Base-by-base conservation (phyloP, 495 filamentous ascomycete species). In the Penicillium samsonianum region DNA sequence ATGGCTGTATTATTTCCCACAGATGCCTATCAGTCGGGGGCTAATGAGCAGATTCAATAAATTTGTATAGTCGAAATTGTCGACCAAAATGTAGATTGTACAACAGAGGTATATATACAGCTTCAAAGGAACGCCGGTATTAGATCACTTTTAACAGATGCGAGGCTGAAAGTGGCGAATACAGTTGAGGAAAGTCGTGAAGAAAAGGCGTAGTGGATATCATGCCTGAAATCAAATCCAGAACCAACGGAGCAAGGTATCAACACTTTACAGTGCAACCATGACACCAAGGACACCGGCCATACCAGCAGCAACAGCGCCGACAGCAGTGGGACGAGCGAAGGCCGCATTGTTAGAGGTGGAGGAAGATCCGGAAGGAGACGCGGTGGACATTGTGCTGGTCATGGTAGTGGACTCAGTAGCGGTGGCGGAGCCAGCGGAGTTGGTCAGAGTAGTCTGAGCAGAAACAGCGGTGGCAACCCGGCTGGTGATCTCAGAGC, bases 221-320 rank as follows among this genome's bases (percentile, higher is more conserved):
- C 25, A 44, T 44, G 33, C 9, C 25, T 33, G 40, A 30, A 14
- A 44, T 48, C 9, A 40, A 19, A 58, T 49, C n/a, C 30, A 42
- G 23, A 46, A 55, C n/a, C 25, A 44, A 42, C n/a, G 17, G 26
- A 35, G 20, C 25, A 4, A 58, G 7, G 19, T 31, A 44, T 31
- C 31, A 41, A 45, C 12, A 22, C 17, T 62, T 68, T 74, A 77
- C 58, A 77, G 64, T 20, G 67, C 71, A 59, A 60, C 69, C 69
- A 77, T 73, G 40, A 75, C 57, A 57, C 72, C 72, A 35, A 77
- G 59, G 8, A 77, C 31, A 61, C 74, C 74, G 4, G 66, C 66
- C 23, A 71, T 42, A 53, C 60, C 63, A 17, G 57, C 64, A 38
- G 59, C 53, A 20, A 67, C 67, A 25, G 56, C 61, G 22, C 66